Evolutionary conservation across 495 filamentous ascomycete species (phyloP).

Genomic region (Recurvomyces mirabilis): DNA sequence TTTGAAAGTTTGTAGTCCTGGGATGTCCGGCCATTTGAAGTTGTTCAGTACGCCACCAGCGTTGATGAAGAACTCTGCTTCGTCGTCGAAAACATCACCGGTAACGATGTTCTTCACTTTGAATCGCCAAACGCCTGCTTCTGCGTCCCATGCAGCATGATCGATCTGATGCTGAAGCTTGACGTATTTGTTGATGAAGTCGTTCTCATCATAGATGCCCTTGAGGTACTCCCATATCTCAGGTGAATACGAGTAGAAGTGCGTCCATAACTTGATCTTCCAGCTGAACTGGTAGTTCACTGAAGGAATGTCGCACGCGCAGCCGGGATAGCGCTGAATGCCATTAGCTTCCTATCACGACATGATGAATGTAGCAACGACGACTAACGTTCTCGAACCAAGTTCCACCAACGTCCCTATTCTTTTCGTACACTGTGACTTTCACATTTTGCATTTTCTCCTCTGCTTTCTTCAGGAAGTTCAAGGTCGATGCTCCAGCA

Average conservation of each 20-base stretch:
- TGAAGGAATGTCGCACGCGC: constrained; percentile 31
- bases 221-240: constrained; percentile 36
- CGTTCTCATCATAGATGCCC: constrained; percentile 33
- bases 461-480: constrained; percentile 34
- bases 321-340: constrained; percentile 24
- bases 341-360: too few relatives aligned
- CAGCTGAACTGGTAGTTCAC: constrained; percentile 33
- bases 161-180: constrained; percentile 29
- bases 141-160: constrained; percentile 26
- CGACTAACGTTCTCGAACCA: constrained; percentile 36
- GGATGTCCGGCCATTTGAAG: constrained; percentile 31
- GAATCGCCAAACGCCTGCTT: constrained; percentile 27
- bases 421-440: constrained; percentile 37
- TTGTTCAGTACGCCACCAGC: constrained; percentile 33
- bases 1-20: constrained; percentile 27
- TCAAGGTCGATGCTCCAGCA: constrained; percentile 32
- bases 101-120: constrained; percentile 25
- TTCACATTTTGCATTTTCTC: constrained; percentile 30
- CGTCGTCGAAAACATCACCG: constrained; percentile 26
- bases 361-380: too few relatives aligned
- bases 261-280: constrained; percentile 35
- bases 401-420: constrained; percentile 35
- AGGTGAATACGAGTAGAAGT: constrained; percentile 33
- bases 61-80: constrained; percentile 32
- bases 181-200: constrained; percentile 31